Evolutionary conservation across 495 filamentous ascomycete species (phyloP).

Genomic region (Trichocladium uniseriatum): DNA sequence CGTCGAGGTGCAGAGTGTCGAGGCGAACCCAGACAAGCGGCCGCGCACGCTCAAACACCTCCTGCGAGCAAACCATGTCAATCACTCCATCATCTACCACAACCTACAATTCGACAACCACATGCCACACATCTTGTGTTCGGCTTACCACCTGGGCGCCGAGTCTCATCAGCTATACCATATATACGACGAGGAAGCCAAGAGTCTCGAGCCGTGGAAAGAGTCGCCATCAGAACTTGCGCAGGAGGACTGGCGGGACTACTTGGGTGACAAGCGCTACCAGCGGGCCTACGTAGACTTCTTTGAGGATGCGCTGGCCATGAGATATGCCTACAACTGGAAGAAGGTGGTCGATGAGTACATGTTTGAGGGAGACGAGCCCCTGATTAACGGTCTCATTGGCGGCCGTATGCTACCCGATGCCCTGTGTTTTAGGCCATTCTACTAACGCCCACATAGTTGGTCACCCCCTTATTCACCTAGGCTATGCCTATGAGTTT

Average conservation of each 20-base stretch:
- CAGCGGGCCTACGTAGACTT: constrained; percentile 87
- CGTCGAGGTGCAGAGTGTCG: constrained; percentile 66
- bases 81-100: constrained; percentile 75
- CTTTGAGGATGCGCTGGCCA: constrained; percentile 78
- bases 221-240: constrained; percentile 78
- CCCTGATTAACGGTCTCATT: constrained; percentile 68
- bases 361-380: constrained; percentile 63
- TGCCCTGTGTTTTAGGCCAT: not conserved
- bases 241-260: constrained; percentile 76
- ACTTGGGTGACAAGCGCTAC: constrained; percentile 65
- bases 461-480: constrained; percentile 79
- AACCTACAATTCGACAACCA: constrained; percentile 79
- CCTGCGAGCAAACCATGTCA: constrained; percentile 81
- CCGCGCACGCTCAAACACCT: constrained; percentile 82
- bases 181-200: constrained; percentile 69
- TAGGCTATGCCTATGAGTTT: constrained; percentile 81
- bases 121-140: constrained; percentile 71
- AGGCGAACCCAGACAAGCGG: constrained; percentile 66
- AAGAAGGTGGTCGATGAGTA: constrained; percentile 65
- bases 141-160: constrained; percentile 77
- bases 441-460: constrained; percentile 41
- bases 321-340: constrained; percentile 72
- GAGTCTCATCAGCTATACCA: constrained; percentile 57
- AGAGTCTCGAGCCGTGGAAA: constrained; percentile 67
- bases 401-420: constrained; percentile 54